Conservation (phyloP, 257 asterid genomes). For the Solanum clarkiae region DNA sequence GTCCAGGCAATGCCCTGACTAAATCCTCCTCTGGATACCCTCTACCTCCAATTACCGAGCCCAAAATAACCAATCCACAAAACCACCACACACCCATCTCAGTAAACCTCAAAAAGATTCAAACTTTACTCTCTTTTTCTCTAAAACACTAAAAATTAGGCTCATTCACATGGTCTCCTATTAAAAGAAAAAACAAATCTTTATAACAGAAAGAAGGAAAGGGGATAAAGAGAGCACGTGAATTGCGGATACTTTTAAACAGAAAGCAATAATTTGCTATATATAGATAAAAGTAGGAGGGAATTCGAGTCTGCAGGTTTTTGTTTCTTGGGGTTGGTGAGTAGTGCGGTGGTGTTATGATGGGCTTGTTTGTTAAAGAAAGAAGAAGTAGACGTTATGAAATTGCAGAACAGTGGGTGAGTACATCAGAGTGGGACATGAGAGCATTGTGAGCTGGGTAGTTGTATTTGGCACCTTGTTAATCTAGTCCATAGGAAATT, state of each 20-base stretch:
- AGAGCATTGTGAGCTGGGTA: not conserved
- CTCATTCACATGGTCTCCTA: not conserved
- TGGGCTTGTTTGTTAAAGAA: conserved; percentile 5
- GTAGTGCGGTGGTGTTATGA: not conserved
- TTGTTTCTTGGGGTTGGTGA: not conserved
- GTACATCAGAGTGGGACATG: not conserved
- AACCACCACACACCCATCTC: conserved; percentile 34
- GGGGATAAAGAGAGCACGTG: conserved; percentile 31
- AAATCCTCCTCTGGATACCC: conserved; percentile 70
- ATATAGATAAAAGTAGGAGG: not conserved
- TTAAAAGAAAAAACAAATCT: not conserved
- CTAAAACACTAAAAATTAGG: not conserved
- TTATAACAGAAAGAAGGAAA: not conserved
- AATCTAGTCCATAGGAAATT: not conserved
- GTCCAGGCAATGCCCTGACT: conserved; percentile 71
- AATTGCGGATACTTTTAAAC: conserved; percentile 35
- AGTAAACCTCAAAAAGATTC: conserved; percentile 1
- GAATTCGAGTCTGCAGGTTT: conserved; percentile 4
- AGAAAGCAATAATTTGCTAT: conserved; percentile 11
- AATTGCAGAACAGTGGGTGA: not conserved
- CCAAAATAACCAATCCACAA: conserved; percentile 19
- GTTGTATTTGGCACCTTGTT: not conserved
- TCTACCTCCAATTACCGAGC: conserved; percentile 30
- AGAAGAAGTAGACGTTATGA: conserved; percentile 31
- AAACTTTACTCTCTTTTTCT: not conserved